These are phyloP conservation scores for Xanthoconium purpureum DNA, from an alignment of 768 basidiomycete species.

Conservation along the genomic window DNA sequence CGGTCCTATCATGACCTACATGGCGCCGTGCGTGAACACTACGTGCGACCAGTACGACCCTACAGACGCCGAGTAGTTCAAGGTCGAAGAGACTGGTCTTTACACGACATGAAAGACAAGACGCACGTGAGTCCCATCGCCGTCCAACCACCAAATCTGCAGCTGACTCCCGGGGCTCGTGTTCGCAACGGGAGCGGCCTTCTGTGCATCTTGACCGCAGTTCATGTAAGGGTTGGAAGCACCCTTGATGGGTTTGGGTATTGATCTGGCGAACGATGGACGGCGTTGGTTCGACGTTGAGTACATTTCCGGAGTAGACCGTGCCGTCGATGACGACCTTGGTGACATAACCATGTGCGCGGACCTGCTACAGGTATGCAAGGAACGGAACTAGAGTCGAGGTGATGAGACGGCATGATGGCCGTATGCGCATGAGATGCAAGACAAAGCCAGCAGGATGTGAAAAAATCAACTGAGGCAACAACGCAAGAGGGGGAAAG, in stretches of 20 bases:
- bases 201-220: conserved; percentile 55
- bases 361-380: conserved; percentile 18
- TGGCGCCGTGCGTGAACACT: conserved; percentile 58
- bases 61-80: too few species aligned
- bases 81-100: not conserved
- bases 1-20: conserved; percentile 73
- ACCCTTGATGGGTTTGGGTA: conserved; percentile 49
- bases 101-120: not conserved
- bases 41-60: not conserved
- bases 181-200: conserved; percentile 38
- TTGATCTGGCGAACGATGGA: conserved; percentile 46
- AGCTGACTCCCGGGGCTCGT: conserved; percentile 60
- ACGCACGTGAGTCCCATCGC: conserved; percentile 37
- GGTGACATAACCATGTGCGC: conserved; percentile 45
- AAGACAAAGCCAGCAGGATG: not conserved
- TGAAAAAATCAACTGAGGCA: not conserved
- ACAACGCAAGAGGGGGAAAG: too few species aligned
- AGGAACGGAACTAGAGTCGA: conserved; percentile 9
- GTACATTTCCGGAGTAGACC: conserved; percentile 41
- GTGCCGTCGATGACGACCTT: conserved; percentile 44
- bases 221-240: conserved; percentile 53
- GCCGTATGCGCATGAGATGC: conserved; percentile 4
- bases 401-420: not conserved
- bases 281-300: conserved; percentile 36
- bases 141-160: conserved; percentile 54